These are phyloP conservation scores for Xerocomellus intermedius DNA, from an alignment of 768 basidiomycete genomes.

Conservation along the genomic window DNA sequence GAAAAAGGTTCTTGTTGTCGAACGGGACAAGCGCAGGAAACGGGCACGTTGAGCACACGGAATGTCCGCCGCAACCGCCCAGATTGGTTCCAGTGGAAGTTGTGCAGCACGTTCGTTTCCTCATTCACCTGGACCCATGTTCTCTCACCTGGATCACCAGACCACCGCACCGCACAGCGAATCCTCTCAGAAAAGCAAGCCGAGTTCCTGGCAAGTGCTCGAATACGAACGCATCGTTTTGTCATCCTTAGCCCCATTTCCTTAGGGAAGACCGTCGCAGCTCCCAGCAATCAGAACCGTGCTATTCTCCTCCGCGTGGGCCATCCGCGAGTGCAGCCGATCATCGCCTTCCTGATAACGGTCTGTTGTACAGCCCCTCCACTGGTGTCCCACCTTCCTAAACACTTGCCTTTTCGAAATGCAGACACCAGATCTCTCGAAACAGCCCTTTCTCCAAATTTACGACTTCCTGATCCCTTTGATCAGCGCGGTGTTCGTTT, in stretches of 20 bases:
- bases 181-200: constrained; percentile 24
- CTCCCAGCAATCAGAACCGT: constrained; percentile 21
- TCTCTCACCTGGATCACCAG: constrained; percentile 34
- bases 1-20: constrained; percentile 4
- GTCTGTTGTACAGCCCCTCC: constrained; percentile 23
- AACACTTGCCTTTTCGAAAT: constrained; percentile 30
- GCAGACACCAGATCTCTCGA: constrained; percentile 33
- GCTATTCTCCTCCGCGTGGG: constrained; percentile 22
- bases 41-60: constrained; percentile 14
- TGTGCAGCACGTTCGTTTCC: constrained; percentile 23
- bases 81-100: background rate
- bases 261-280: constrained; percentile 30
- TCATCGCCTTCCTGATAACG: constrained; percentile 35
- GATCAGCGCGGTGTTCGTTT: constrained; percentile 38
- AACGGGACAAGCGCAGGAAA: background rate
- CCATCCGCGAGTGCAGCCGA: constrained; percentile 27
- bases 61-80: constrained; percentile 12
- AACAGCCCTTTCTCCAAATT: constrained; percentile 34
- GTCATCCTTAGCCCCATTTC: constrained; percentile 16
- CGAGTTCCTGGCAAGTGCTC: constrained; percentile 29
- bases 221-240: constrained; percentile 20
- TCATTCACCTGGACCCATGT: constrained; percentile 20
- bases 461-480: constrained; percentile 32
- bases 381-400: constrained; percentile 26
- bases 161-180: constrained; percentile 26